Base-by-base conservation (phyloP, 495 filamentous ascomycete species). In the Penicillium fimorum region DNA sequence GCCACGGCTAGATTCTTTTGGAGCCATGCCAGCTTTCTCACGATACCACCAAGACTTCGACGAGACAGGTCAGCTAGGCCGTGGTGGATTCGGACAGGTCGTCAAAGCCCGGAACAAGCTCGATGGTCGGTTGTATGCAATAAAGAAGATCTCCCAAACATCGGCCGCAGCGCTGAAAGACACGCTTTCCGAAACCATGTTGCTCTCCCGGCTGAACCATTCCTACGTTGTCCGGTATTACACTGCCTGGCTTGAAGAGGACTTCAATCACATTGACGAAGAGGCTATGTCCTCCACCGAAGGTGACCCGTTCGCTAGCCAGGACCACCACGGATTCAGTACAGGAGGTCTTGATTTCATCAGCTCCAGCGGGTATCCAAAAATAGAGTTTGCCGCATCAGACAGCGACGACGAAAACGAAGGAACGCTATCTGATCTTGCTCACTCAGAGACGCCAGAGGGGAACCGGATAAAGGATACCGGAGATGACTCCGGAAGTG, bases 31-130 rank as follows among this genome's bases (percentile, higher is more conserved):
- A 4, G 58, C 69, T 3, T 77, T 81, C 27, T 93, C 90, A 1
- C 81, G 91, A 43, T 98, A 97, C 64, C 78, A 77, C 32, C 87
- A 87, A 63, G 95, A 97, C 62, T 98, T 95, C 66, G 86, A 89
- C 20, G 93, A 97, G 70, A 84, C 90, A 56, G 92, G 90, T 17
- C 84, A 87, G 2, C 76, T 98, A 18, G 94, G 95, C 25, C 94
- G 90, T 71, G 94, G 94, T 15, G 95, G 93, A 2, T 98, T 95
- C 70, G 94, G 95, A 29, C 89, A 97, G 73, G 94, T 98, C n/a
- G 91, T 98, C 42, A 92, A 93, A 68, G 93, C 94, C 7, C 82
- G 95, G 54, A 96, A 96, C 63, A 95, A 92, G 70, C 82, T 96
- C 7, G 93, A 97, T 71, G 90, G 90, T 9, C 87, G 89, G 50